A percentile compares a stretch with the other conserved stretches of the same genome.
phyloP scores from a whole-genome alignment of 768 basidiomycete genomes.

The Mycena capillaripes region DNA sequence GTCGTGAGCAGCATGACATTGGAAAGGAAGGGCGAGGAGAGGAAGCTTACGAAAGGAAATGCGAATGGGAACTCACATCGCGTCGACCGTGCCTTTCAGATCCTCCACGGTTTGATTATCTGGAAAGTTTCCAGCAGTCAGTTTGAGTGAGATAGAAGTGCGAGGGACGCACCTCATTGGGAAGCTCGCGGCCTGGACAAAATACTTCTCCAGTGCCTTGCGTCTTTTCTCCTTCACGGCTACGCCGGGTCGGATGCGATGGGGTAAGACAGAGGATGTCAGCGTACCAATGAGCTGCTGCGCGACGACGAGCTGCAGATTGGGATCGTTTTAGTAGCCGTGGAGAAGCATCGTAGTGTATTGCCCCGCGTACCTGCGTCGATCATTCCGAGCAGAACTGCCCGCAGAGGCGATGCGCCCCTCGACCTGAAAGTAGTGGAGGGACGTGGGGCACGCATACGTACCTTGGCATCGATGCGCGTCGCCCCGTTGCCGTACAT shows the following conservation, averaged over 20 bases:
- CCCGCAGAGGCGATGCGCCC: too few relatives aligned
- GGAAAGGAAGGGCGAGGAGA: not conserved
- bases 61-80: not conserved
- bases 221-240: not conserved
- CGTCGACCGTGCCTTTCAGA: not conserved
- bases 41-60: not conserved
- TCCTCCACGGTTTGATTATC: constrained; percentile 3
- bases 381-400: too few relatives aligned
- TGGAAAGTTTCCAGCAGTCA: too few relatives aligned
- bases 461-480: too few relatives aligned
- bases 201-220: not conserved
- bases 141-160: not conserved
- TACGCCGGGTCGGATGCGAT: not conserved
- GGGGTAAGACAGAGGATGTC: not conserved
- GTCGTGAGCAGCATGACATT: not conserved
- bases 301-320: not conserved
- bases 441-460: too few relatives aligned
- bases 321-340: not conserved
- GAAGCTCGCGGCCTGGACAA: too few relatives aligned
- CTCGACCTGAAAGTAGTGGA: too few relatives aligned
- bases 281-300: not conserved
- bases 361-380: too few relatives aligned
- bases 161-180: not conserved
- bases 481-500: too few relatives aligned
- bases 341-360: too few relatives aligned